phyloP scores from a whole-genome alignment of 2,329 filamentous ascomycete genomes.

The Penicillium brevicompactum region DNA sequence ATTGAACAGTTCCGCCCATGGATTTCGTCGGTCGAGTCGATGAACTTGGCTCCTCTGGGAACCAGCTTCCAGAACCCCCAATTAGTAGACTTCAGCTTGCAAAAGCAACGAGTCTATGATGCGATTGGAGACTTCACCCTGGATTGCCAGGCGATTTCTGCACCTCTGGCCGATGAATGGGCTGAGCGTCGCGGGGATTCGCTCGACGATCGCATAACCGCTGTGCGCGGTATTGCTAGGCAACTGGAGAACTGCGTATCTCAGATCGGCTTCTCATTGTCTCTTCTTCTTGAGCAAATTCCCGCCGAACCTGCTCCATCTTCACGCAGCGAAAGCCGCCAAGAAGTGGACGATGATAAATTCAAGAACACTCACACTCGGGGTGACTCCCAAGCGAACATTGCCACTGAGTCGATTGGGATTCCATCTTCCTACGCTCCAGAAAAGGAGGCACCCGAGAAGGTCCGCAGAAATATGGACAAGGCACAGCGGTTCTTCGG shows the following conservation, averaged over 20 bases:
- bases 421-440: conserved; percentile 45
- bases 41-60: conserved; percentile 79
- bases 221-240: conserved; percentile 74
- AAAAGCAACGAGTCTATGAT: conserved; percentile 94
- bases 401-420: conserved; percentile 44
- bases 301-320: conserved; percentile 54
- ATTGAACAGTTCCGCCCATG: conserved; percentile 88
- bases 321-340: conserved; percentile 43
- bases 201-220: conserved; percentile 80
- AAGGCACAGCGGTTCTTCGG: conserved; percentile 53
- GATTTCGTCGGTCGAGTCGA: conserved; percentile 86
- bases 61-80: conserved; percentile 81
- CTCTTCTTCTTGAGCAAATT: conserved; percentile 82
- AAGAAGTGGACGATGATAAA: conserved; percentile 31
- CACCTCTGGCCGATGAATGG: conserved; percentile 93
- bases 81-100: conserved; percentile 79
- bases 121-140: conserved; percentile 86
- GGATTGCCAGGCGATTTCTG: conserved; percentile 86
- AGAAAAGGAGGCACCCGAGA: conserved; percentile 39
- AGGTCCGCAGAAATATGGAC: conserved; percentile 48
- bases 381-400: conserved; percentile 41
- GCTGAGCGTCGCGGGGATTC: conserved; percentile 87
- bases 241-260: conserved; percentile 84
- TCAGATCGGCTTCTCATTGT: conserved; percentile 84
- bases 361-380: conserved; percentile 29